A percentile compares a stretch with the other conserved stretches of the same genome.
phyloP scores from a whole-genome alignment of 2,329 filamentous ascomycete genomes.

The Pseudogymnoascus sp. region DNA sequence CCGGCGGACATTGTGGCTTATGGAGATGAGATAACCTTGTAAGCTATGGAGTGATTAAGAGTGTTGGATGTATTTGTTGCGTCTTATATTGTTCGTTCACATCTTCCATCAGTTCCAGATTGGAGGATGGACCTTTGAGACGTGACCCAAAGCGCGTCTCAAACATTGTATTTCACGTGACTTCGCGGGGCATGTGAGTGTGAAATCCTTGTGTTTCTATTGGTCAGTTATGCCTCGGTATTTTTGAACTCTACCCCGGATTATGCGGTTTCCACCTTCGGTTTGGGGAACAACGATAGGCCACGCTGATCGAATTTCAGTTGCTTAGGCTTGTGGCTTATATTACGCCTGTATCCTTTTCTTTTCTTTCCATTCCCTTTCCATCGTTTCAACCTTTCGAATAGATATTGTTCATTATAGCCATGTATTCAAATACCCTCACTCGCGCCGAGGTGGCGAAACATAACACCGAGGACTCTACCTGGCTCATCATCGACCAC shows the following conservation, averaged over 20 bases:
- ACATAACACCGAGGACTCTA: slow-evolving; percentile 65
- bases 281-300: neutral
- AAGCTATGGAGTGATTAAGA: neutral
- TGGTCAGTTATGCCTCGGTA: neutral
- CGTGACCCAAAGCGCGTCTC: neutral
- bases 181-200: neutral
- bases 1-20: neutral
- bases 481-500: slow-evolving; percentile 80
- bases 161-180: neutral
- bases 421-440: slow-evolving; percentile 26
- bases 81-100: neutral
- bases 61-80: neutral
- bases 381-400: neutral
- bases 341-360: neutral
- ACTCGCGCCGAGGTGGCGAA: slow-evolving; percentile 60
- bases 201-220: slow-evolving; percentile 2
- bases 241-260: neutral
- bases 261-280: neutral
- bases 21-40: neutral
- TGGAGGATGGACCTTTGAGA: neutral
- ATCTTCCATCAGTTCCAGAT: neutral
- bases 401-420: neutral
- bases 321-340: neutral
- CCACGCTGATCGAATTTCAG: neutral
- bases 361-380: neutral